These are phyloP conservation scores for Herpetomonas samuelpessoai DNA, from an alignment of 208 protist genomes.

Conservation along the genomic window DNA sequence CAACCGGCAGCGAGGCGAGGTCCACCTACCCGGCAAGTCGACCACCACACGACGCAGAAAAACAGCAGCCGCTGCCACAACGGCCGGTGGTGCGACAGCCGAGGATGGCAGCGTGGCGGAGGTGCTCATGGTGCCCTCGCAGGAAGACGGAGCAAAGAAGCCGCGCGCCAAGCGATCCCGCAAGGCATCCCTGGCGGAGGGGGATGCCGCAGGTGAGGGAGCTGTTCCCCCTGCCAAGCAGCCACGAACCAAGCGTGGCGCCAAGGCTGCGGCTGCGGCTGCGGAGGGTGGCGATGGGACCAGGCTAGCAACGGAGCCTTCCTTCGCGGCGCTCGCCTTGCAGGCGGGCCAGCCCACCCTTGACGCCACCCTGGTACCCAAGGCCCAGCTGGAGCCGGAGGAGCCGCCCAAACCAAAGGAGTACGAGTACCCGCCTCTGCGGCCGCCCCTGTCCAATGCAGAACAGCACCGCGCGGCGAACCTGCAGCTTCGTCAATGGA, in stretches of 20 bases:
- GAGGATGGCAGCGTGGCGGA: conserved; percentile 11
- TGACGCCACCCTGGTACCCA: background rate
- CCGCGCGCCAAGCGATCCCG: conserved; percentile 18
- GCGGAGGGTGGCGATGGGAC: conserved; percentile 7
- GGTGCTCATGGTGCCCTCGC: conserved; percentile 15
- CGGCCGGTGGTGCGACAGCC: background rate
- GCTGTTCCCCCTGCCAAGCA: too few relatives aligned
- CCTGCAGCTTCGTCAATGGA: conserved; percentile 35
- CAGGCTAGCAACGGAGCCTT: too few relatives aligned
- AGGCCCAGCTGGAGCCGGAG: background rate
- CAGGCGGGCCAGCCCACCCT: background rate
- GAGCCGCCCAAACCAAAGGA: conserved; percentile 15
- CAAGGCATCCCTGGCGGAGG: background rate
- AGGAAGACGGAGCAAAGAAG: conserved; percentile 14
- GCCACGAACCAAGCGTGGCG: too few relatives aligned
- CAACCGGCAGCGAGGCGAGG: conserved; percentile 42
- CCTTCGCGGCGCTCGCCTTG: too few relatives aligned
- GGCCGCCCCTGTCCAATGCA: conserved; percentile 41
- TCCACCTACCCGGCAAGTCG: conserved; percentile 28
- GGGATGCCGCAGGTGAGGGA: background rate
- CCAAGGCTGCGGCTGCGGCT: background rate
- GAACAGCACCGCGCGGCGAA: conserved; percentile 44
- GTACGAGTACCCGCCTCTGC: conserved; percentile 49
- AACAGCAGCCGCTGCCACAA: too few relatives aligned
- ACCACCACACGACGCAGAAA: too few relatives aligned